A percentile compares a stretch with the other conserved stretches of the same genome.
These are phyloP conservation scores for Hansenula anomala DNA, from an alignment of 1,139 yeast species.

Conservation along the genomic window DNA sequence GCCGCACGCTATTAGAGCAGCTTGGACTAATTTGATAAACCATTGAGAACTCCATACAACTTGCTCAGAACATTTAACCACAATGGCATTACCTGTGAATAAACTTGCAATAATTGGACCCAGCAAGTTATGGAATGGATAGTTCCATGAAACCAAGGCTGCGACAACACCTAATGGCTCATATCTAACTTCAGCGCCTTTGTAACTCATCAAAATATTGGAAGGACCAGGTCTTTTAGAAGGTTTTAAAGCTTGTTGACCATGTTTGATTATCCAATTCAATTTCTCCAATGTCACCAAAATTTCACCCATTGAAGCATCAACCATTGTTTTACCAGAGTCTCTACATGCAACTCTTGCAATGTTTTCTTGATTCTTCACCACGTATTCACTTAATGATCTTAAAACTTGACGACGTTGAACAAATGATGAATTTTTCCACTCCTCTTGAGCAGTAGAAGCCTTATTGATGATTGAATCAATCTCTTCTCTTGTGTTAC, in stretches of 20 bases:
- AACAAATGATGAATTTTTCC: constrained; percentile 56
- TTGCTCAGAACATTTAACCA: constrained; percentile 91
- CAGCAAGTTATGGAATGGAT: constrained; percentile 88
- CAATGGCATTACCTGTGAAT: constrained; percentile 86
- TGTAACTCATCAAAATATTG: constrained; percentile 73
- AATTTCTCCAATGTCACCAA: constrained; percentile 90
- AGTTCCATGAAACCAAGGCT: constrained; percentile 94
- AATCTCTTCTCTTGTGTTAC: constrained; percentile 63
- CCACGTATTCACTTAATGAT: constrained; percentile 66
- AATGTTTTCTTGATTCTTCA: constrained; percentile 78
- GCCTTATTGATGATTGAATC: constrained; percentile 58
- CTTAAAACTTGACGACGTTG: constrained; percentile 65
- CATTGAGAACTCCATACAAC: constrained; percentile 92
- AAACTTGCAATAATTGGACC: constrained; percentile 89
- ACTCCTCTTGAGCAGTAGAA: constrained; percentile 46
- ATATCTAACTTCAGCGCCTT: constrained; percentile 87
- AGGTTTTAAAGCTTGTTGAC: constrained; percentile 65
- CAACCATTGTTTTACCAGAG: constrained; percentile 92
- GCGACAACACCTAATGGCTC: constrained; percentile 90
- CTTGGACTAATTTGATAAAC: constrained; percentile 64
- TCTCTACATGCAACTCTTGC: constrained; percentile 94
- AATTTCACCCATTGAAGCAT: constrained; percentile 94
- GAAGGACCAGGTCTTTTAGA: constrained; percentile 85
- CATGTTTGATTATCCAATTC: constrained; percentile 83
- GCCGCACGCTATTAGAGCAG: constrained; percentile 68